Evolutionary conservation across 352 stramenopile species (phyloP).

Genomic region (Thraustotheca clavata): DNA sequence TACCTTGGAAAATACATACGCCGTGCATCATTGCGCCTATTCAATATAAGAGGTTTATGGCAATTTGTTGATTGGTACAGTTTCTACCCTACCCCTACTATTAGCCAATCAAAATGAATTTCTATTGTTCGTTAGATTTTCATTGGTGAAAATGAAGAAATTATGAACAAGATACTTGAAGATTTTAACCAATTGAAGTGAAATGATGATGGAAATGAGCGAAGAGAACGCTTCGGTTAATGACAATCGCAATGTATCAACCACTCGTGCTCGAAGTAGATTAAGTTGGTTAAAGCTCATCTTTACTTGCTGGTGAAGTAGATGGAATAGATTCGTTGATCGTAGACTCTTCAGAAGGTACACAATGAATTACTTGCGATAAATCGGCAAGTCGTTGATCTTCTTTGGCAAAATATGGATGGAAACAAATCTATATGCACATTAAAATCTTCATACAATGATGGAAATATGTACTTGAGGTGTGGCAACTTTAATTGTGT

Average conservation of each 20-base stretch:
- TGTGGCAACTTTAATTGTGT: constrained; percentile 72
- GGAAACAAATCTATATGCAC: constrained; percentile 41
- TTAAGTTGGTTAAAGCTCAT: constrained; percentile 10
- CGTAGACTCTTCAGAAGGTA: constrained; percentile 28
- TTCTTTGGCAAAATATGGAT: constrained; percentile 73
- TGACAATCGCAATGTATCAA: not conserved
- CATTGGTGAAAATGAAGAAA: not conserved
- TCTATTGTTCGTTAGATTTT: not conserved
- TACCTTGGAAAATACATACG: constrained; percentile 3
- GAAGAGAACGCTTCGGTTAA: not conserved
- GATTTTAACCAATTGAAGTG: too few species aligned
- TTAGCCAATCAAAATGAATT: not conserved
- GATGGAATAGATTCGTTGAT: not conserved
- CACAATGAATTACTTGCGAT: constrained; percentile 59
- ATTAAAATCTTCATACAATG: not conserved
- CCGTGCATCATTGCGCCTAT: constrained; percentile 7
- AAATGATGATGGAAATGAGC: too few species aligned
- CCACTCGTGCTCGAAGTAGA: not conserved
- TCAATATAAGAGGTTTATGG: not conserved
- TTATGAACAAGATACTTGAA: constrained; percentile 13
- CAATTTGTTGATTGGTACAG: not conserved
- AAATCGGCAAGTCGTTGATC: constrained; percentile 44
- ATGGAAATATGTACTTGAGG: constrained; percentile 25
- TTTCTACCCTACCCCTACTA: constrained; percentile 6
- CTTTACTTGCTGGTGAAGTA: not conserved